Evolutionary conservation across 345 rosid species (phyloP).

Genomic region (Cardamine occulta): DNA sequence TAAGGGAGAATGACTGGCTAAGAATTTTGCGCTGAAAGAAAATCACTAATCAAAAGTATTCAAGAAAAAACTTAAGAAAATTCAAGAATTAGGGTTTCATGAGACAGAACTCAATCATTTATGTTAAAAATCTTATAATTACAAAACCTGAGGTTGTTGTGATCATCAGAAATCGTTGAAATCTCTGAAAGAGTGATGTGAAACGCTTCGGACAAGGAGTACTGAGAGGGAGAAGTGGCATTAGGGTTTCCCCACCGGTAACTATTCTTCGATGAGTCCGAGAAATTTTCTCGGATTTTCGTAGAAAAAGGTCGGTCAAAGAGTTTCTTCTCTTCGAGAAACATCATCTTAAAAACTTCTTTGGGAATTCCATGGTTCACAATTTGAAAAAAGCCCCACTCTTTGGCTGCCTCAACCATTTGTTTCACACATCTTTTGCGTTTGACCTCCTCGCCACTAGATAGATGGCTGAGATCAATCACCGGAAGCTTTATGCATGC

Average conservation of each 20-base stretch:
- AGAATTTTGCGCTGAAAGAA: neutral
- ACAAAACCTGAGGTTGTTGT: constrained; percentile 51
- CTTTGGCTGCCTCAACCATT: constrained; percentile 55
- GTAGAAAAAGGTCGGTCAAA: constrained; percentile 57
- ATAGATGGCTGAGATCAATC: constrained; percentile 53
- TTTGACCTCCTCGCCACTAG: constrained; percentile 23
- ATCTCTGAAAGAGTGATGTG: constrained; percentile 62
- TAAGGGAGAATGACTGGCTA: neutral
- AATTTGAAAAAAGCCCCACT: constrained; percentile 83
- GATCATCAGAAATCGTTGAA: constrained; percentile 38
- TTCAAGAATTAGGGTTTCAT: constrained; percentile 25
- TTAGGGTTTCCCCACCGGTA: constrained; percentile 84
- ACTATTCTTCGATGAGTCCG: constrained; percentile 45
- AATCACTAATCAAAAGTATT: constrained; percentile 2
- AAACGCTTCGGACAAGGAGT: constrained; percentile 74
- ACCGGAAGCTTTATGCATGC: constrained; percentile 50
- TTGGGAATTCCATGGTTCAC: constrained; percentile 65
- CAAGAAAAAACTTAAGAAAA: neutral
- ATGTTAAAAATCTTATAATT: neutral
- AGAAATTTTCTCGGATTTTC: constrained; percentile 45
- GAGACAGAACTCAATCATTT: constrained; percentile 21
- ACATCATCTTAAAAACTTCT: constrained; percentile 51
- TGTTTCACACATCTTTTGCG: constrained; percentile 49
- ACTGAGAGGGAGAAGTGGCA: constrained; percentile 61
- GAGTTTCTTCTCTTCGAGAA: constrained; percentile 47